Conservation (phyloP, 306 rosid genomes). For the Cicer bijugum region DNA sequence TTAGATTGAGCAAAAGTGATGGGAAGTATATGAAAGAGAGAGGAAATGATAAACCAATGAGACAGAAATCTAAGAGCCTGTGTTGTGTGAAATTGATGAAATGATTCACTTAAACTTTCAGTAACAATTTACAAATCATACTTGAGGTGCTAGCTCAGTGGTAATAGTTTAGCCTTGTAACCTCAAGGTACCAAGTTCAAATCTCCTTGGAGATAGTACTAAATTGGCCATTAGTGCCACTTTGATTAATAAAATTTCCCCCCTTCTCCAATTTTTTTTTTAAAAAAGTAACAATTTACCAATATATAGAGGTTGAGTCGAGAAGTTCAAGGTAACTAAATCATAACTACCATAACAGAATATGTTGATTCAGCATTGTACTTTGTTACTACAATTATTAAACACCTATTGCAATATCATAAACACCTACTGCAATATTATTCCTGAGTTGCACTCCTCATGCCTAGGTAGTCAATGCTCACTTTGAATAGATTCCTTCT, state of each 20-base stretch:
- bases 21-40: neutral
- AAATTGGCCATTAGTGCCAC: no score
- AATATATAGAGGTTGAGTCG: neutral
- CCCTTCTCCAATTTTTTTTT: no score
- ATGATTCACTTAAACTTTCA: constrained; percentile 1
- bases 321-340: constrained; percentile 16
- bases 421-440: neutral
- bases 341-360: neutral
- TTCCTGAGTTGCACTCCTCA: constrained; percentile 31
- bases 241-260: no score
- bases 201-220: no score
- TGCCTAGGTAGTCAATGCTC: constrained; percentile 28
- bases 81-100: constrained; percentile 25
- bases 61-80: neutral
- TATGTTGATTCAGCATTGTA: neutral
- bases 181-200: no score
- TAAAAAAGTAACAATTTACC: neutral
- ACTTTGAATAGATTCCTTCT: constrained; percentile 29
- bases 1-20: constrained; percentile 10
- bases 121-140: neutral
- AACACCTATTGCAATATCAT: neutral
- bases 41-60: constrained; percentile 7
- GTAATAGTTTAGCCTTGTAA: no score
- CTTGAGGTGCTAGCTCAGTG: no score
- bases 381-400: neutral